Percentiles rank a stretch among this genome's conserved stretches.
These are phyloP conservation scores for Dioszegia aurantiaca DNA, from an alignment of 768 basidiomycete genomes.

Conservation along the genomic window DNA sequence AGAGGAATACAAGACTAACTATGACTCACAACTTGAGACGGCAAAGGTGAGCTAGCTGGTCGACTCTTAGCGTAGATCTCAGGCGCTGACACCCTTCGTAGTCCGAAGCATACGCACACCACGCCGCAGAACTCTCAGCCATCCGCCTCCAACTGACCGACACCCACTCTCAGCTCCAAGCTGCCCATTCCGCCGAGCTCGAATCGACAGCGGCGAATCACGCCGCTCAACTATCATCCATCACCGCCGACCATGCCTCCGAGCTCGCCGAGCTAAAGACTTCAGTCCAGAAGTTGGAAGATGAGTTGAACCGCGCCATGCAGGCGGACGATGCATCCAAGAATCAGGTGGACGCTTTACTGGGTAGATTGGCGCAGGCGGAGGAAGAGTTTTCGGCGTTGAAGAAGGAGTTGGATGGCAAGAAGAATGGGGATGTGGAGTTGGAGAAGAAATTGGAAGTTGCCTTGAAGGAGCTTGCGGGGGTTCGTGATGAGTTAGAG, in stretches of 20 bases:
- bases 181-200: conserved; percentile 31
- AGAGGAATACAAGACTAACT: conserved; percentile 2
- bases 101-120: conserved; percentile 14
- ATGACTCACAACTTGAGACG: too few relatives aligned
- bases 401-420: conserved; percentile 15
- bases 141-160: conserved; percentile 25
- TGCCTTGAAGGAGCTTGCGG: conserved; percentile 20
- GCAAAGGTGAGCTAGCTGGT: too few relatives aligned
- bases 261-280: conserved; percentile 2
- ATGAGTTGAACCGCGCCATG: conserved; percentile 1
- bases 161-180: conserved; percentile 23
- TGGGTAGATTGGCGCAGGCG: conserved; percentile 9
- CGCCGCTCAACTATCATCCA: conserved; percentile 19
- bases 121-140: conserved; percentile 26
- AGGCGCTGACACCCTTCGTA: conserved; percentile 9
- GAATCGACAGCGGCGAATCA: conserved; percentile 25
- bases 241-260: conserved; percentile 18
- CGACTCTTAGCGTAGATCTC: too few relatives aligned
- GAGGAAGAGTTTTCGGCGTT: conserved; percentile 15
- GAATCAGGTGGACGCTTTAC: background rate
- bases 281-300: background rate
- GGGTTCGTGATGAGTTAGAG: conserved; percentile 29
- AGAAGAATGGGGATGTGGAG: conserved; percentile 4
- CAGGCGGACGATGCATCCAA: background rate
- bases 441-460: conserved; percentile 23